These are phyloP conservation scores for Coleophoma eucalyptorum DNA, from an alignment of 2,329 filamentous ascomycete species.

Conservation along the genomic window DNA sequence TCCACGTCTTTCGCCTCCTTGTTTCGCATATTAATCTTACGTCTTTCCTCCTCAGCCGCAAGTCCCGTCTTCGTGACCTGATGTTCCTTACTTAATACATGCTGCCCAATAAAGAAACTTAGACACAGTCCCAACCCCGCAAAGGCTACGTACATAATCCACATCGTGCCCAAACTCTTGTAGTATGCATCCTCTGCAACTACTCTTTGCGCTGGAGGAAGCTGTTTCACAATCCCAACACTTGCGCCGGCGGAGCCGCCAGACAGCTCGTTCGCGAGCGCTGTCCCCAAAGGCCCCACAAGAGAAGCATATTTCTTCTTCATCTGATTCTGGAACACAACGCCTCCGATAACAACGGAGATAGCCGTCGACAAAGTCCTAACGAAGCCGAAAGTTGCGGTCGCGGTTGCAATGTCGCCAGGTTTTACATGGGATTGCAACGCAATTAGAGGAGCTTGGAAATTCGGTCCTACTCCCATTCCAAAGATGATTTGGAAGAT, in stretches of 20 bases:
- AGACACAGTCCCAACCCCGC: slow-evolving; percentile 31
- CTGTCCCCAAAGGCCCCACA: slow-evolving; percentile 14
- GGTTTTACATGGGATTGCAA: slow-evolving; percentile 59
- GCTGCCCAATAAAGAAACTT: slow-evolving; percentile 39
- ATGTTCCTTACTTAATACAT: slow-evolving; percentile 43
- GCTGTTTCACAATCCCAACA: slow-evolving; percentile 17
- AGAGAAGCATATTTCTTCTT: slow-evolving; percentile 18
- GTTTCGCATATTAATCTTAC: not conserved
- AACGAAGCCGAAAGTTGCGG: slow-evolving; percentile 60
- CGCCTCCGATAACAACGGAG: slow-evolving; percentile 44
- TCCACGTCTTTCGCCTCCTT: slow-evolving; percentile 15
- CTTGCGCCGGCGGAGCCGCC: slow-evolving; percentile 22
- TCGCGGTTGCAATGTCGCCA: slow-evolving; percentile 65
- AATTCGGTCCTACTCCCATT: slow-evolving; percentile 63
- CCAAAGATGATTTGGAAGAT: slow-evolving; percentile 61
- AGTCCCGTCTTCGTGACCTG: slow-evolving; percentile 46
- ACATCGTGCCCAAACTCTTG: slow-evolving; percentile 21
- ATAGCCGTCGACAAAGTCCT: slow-evolving; percentile 43
- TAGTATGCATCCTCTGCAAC: slow-evolving; percentile 19
- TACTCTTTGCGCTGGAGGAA: slow-evolving; percentile 15
- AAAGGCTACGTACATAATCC: slow-evolving; percentile 25
- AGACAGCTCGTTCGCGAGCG: slow-evolving; percentile 15
- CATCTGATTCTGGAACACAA: slow-evolving; percentile 46
- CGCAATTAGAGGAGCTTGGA: slow-evolving; percentile 66
- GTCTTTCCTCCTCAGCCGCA: slow-evolving; percentile 5